These are phyloP conservation scores for Cordyceps cicadae DNA, from an alignment of 2,329 filamentous ascomycete species.

Conservation along the genomic window DNA sequence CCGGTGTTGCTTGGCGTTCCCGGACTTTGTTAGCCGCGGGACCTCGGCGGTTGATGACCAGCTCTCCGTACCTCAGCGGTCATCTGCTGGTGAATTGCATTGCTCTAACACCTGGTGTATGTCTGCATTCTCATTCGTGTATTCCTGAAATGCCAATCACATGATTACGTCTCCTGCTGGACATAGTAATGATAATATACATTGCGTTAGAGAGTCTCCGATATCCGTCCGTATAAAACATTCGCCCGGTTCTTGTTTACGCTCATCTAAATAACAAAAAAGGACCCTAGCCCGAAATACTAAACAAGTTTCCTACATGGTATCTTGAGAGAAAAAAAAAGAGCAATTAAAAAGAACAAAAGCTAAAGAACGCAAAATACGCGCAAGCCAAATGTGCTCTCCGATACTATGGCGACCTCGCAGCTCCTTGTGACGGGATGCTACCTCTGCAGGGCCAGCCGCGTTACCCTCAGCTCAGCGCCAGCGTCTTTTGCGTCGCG, in stretches of 20 bases:
- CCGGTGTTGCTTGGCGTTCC: background rate
- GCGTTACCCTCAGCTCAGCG: background rate
- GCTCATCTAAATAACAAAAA: too few relatives aligned
- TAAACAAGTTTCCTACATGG: background rate
- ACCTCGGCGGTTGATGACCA: background rate
- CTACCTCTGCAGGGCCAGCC: background rate
- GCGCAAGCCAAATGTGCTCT: too few relatives aligned
- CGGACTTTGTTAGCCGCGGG: background rate
- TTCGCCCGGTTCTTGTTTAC: too few relatives aligned
- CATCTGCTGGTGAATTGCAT: background rate
- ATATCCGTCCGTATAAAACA: too few relatives aligned
- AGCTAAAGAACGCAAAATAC: background rate
- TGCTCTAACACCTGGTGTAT: background rate
- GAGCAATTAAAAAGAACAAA: background rate
- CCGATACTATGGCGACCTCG: too few relatives aligned
- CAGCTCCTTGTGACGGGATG: background rate
- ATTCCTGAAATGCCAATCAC: background rate
- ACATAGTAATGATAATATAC: too few relatives aligned
- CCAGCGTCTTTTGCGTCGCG: constrained; percentile 21
- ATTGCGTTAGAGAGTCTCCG: too few relatives aligned
- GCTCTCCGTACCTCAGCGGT: background rate
- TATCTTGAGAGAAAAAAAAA: background rate
- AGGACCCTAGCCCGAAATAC: background rate
- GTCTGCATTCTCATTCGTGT: background rate
- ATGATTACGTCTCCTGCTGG: background rate